A percentile compares a stretch with the other conserved stretches of the same genome.
phyloP scores from a whole-genome alignment of 2,329 filamentous ascomycete species.

The Xylaria sp. region DNA sequence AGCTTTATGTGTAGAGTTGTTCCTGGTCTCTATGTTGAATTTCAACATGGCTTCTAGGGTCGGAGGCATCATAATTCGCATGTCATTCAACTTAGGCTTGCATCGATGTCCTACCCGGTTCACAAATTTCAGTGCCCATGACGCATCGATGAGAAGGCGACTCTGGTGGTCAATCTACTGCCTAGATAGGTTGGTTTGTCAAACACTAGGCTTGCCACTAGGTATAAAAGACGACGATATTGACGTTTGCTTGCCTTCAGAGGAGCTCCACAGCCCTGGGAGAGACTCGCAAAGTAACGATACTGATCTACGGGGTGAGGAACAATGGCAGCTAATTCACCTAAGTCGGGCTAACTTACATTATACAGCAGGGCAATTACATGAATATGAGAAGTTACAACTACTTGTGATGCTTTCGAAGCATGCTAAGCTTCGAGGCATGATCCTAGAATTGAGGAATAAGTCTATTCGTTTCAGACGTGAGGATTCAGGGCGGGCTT shows the following conservation, averaged over 20 bases:
- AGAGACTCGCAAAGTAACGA: background rate
- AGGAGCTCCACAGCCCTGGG: background rate
- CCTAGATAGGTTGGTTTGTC: slow-evolving; percentile 9
- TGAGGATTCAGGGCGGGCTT: slow-evolving; percentile 1
- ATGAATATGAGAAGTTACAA: slow-evolving; percentile 5
- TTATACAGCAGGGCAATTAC: too few relatives aligned
- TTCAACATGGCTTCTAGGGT: slow-evolving; percentile 19
- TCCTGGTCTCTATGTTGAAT: slow-evolving; percentile 13
- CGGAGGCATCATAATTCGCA: slow-evolving; percentile 11
- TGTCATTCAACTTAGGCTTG: slow-evolving; percentile 12
- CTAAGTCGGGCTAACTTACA: too few relatives aligned
- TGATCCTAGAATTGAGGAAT: slow-evolving; percentile 22
- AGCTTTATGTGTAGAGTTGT: slow-evolving; percentile 12
- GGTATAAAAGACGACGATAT: slow-evolving; percentile 17
- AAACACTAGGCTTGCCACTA: background rate
- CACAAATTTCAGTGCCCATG: slow-evolving; percentile 8
- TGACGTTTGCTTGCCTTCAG: slow-evolving; percentile 12
- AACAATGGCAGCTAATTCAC: background rate
- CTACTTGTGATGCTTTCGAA: slow-evolving; percentile 7
- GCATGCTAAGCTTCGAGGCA: slow-evolving; percentile 18
- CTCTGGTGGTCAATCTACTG: slow-evolving; percentile 23
- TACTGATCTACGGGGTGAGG: background rate
- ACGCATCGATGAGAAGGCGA: background rate
- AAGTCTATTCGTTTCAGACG: slow-evolving; percentile 7
- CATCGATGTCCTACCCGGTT: slow-evolving; percentile 2